These are phyloP conservation scores for Pythium phragmitis DNA, from an alignment of 352 stramenopile species.

Conservation along the genomic window DNA sequence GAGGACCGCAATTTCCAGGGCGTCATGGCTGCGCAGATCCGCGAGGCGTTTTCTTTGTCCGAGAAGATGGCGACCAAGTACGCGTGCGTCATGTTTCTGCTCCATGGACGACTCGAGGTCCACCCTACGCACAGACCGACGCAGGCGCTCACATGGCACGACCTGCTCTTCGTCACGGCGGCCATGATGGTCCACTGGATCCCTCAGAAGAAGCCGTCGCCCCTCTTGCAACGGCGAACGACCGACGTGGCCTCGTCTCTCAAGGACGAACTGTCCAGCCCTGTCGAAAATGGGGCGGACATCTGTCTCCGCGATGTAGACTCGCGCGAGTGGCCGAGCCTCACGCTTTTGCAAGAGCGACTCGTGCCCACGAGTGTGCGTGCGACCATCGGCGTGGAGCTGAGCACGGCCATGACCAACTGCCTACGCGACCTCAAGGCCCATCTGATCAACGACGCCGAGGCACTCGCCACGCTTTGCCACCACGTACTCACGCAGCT, in stretches of 20 bases:
- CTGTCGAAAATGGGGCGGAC: slow-evolving; percentile 54
- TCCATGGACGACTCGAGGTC: slow-evolving; percentile 77
- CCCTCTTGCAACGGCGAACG: slow-evolving; percentile 28
- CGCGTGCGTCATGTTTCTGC: slow-evolving; percentile 75
- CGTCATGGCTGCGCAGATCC: slow-evolving; percentile 40
- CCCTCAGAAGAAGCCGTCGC: slow-evolving; percentile 43
- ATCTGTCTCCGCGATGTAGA: slow-evolving; percentile 35
- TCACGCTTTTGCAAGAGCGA: slow-evolving; percentile 54
- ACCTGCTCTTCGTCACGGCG: slow-evolving; percentile 70
- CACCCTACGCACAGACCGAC: slow-evolving; percentile 55
- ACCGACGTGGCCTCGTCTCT: background rate
- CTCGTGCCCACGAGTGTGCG: slow-evolving; percentile 51
- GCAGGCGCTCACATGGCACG: slow-evolving; percentile 59
- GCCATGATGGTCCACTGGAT: slow-evolving; percentile 81
- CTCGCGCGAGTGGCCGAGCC: slow-evolving; percentile 43
- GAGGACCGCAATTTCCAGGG: slow-evolving; percentile 84
- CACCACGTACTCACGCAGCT: slow-evolving; percentile 43
- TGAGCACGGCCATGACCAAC: slow-evolving; percentile 62
- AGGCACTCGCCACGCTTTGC: slow-evolving; percentile 52
- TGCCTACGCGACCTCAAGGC: slow-evolving; percentile 72
- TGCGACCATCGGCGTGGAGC: slow-evolving; percentile 58
- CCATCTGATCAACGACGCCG: slow-evolving; percentile 71
- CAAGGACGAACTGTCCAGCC: background rate
- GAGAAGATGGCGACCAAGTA: slow-evolving; percentile 77
- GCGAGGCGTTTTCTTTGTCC: slow-evolving; percentile 65